Evolutionary conservation across 2,329 filamentous ascomycete genomes (phyloP).

Genomic region (Periglandula ipomoeae): DNA sequence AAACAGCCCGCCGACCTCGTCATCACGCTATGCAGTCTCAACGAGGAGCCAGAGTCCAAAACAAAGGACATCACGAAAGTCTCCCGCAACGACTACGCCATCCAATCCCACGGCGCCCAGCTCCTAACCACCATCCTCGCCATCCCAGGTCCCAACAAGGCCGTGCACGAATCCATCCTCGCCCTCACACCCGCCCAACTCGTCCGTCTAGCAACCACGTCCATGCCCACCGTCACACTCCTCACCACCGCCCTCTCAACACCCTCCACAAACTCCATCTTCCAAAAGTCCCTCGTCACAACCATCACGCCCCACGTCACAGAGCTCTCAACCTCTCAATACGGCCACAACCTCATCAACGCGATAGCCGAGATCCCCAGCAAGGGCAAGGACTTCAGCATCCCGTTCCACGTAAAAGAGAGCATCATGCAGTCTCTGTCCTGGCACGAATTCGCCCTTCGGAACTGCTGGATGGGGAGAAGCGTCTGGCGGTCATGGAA

Average conservation of each 20-base stretch:
- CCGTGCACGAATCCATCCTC: conserved; percentile 66
- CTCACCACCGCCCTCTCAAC: conserved; percentile 41
- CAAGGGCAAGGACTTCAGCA: conserved; percentile 34
- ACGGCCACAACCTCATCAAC: conserved; percentile 42
- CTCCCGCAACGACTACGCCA: conserved; percentile 46
- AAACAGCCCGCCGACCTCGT: conserved; percentile 37
- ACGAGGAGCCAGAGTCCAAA: conserved; percentile 13
- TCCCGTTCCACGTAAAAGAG: conserved; percentile 52
- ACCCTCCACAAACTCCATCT: conserved; percentile 38
- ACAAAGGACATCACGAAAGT: conserved; percentile 26
- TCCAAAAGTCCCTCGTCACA: conserved; percentile 47
- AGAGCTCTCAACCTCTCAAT: conserved; percentile 38
- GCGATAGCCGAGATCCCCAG: conserved; percentile 41
- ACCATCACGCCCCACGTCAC: conserved; percentile 34
- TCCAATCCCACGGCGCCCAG: conserved; percentile 65
- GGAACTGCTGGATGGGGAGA: conserved; percentile 44
- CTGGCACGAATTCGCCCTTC: conserved; percentile 37
- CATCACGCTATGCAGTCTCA: conserved; percentile 39
- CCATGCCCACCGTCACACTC: conserved; percentile 38
- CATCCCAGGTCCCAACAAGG: conserved; percentile 59
- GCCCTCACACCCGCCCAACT: conserved; percentile 46
- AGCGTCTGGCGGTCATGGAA: conserved; percentile 50
- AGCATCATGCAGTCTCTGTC: conserved; percentile 41
- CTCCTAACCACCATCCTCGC: conserved; percentile 72
- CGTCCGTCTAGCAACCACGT: conserved; percentile 53